phyloP scores from a whole-genome alignment of 495 filamentous ascomycete species.

The Penicillium canescens region DNA sequence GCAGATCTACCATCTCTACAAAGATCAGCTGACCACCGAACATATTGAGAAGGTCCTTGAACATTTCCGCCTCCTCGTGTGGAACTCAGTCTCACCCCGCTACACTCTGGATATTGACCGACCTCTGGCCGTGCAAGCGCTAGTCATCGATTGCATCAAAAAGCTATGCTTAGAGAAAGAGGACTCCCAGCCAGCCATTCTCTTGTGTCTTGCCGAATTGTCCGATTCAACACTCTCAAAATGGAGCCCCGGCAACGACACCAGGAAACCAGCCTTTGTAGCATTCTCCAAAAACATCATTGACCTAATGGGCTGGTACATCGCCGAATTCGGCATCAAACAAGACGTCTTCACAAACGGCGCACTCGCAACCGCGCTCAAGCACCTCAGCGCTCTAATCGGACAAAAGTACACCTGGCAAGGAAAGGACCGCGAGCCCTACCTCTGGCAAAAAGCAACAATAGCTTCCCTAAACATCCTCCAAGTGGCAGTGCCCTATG shows the following conservation, averaged over 20 bases:
- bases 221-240: slow-evolving; percentile 61
- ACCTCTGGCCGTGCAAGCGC: slow-evolving; percentile 73
- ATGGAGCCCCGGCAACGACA: slow-evolving; percentile 34
- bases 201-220: slow-evolving; percentile 67
- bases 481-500: slow-evolving; percentile 61
- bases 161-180: slow-evolving; percentile 67
- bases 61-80: slow-evolving; percentile 59
- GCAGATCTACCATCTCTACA: slow-evolving; percentile 79
- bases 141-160: slow-evolving; percentile 71
- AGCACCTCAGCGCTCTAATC: slow-evolving; percentile 67
- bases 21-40: slow-evolving; percentile 58
- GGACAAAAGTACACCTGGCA: slow-evolving; percentile 71
- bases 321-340: slow-evolving; percentile 62
- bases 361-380: slow-evolving; percentile 58
- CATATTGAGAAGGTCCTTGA: slow-evolving; percentile 56
- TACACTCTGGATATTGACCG: slow-evolving; percentile 87
- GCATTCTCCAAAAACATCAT: slow-evolving; percentile 82
- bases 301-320: slow-evolving; percentile 62
- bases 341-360: slow-evolving; percentile 64
- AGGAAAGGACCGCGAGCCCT: slow-evolving; percentile 56
- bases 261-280: slow-evolving; percentile 70
- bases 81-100: slow-evolving; percentile 68
- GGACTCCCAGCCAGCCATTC: slow-evolving; percentile 65
- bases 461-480: slow-evolving; percentile 68
- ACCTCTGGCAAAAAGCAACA: slow-evolving; percentile 80